These are phyloP conservation scores for Aspergillus indologenus DNA, from an alignment of 495 filamentous ascomycete genomes.

Conservation along the genomic window DNA sequence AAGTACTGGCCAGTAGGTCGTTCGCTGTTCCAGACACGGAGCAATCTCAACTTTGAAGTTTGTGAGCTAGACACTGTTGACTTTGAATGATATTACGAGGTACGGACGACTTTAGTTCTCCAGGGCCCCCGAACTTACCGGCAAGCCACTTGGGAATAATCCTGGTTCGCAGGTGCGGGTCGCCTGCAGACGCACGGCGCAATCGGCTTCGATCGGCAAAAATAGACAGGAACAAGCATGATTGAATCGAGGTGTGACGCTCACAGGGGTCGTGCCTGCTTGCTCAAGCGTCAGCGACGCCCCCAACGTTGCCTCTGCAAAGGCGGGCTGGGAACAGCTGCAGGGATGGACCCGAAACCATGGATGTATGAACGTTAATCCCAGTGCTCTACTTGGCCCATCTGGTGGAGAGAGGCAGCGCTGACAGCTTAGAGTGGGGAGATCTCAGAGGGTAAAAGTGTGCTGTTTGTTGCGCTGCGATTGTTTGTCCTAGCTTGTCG, in stretches of 20 bases:
- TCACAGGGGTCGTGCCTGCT: not conserved
- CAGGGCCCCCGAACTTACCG: not conserved
- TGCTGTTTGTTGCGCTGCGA: not conserved
- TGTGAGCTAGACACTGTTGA: not conserved
- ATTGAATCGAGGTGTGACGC: not conserved
- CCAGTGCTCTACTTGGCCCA: not conserved
- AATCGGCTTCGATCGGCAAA: constrained; percentile 20
- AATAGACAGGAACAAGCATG: constrained; percentile 1
- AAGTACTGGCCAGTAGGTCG: not conserved
- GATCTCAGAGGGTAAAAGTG: not conserved
- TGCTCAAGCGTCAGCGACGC: not conserved
- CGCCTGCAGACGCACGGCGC: constrained; percentile 20
- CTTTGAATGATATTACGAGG: not conserved
- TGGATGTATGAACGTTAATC: not conserved
- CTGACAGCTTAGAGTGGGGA: not conserved
- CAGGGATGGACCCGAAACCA: not conserved
- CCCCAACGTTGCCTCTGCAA: not conserved
- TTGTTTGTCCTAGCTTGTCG: constrained; percentile 3
- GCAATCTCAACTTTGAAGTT: not conserved
- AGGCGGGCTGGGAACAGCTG: not conserved
- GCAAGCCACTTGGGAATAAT: constrained; percentile 14
- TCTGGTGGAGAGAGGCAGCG: not conserved
- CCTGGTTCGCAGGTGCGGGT: constrained; percentile 25
- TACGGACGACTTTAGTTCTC: not conserved
- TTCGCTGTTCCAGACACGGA: not conserved